A percentile compares a stretch with the other conserved stretches of the same genome.
These are phyloP conservation scores for Fusarium armeniacum DNA, from an alignment of 2,329 filamentous ascomycete species.

Conservation along the genomic window DNA sequence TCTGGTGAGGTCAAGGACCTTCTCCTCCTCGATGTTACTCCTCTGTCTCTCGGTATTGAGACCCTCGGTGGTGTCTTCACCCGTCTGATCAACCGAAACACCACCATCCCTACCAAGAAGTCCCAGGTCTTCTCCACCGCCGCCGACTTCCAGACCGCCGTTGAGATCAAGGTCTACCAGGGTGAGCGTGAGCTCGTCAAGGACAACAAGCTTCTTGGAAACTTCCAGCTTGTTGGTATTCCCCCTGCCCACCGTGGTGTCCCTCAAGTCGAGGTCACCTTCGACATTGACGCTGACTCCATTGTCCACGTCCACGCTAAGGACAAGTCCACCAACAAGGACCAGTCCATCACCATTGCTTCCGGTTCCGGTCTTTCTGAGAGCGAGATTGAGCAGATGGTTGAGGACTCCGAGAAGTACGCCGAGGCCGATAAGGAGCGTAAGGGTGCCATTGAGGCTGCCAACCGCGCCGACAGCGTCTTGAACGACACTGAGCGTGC, in stretches of 20 bases:
- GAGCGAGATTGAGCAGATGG: slow-evolving; percentile 95
- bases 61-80: slow-evolving; percentile 98
- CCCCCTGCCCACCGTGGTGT: slow-evolving; percentile 96
- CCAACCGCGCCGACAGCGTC: slow-evolving; percentile 97
- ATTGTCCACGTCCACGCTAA: slow-evolving; percentile 98
- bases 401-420: slow-evolving; percentile 97
- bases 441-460: slow-evolving; percentile 93
- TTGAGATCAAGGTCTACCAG: slow-evolving; percentile 99
- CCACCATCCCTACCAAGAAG: slow-evolving; percentile 99
- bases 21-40: slow-evolving; percentile 93
- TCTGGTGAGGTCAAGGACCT: slow-evolving; percentile 97
- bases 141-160: slow-evolving; percentile 97
- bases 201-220: slow-evolving; percentile 98
- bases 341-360: slow-evolving; percentile 99
- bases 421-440: slow-evolving; percentile 96
- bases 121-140: slow-evolving; percentile 98
- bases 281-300: slow-evolving; percentile 98
- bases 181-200: slow-evolving; percentile 99
- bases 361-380: slow-evolving; percentile 98
- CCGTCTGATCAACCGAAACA: slow-evolving; percentile 98
- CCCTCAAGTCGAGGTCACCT: slow-evolving; percentile 96
- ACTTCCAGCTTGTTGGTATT: slow-evolving; percentile 99
- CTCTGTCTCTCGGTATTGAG: slow-evolving; percentile 97
- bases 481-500: slow-evolving; percentile 99
- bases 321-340: slow-evolving; percentile 99